These are phyloP conservation scores for Carnegiea gigantea DNA, from an alignment of 179 eudicot genomes.

Conservation along the genomic window DNA sequence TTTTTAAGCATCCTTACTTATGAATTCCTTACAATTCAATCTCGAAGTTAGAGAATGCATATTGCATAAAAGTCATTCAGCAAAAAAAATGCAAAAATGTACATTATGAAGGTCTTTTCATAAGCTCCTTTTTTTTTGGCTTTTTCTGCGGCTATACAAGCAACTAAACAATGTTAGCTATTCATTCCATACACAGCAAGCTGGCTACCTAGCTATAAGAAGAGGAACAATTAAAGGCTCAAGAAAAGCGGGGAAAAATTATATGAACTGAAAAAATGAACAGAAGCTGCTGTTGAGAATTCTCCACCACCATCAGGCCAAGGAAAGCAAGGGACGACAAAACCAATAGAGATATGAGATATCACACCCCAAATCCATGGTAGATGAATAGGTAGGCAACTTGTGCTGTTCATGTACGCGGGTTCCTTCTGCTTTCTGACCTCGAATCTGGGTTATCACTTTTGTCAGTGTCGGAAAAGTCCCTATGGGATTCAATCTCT, in stretches of 20 bases:
- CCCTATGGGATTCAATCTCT: slow-evolving; percentile 64
- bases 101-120: no score
- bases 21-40: no score
- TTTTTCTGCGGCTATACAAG: no score
- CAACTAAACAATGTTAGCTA: no score
- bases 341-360: neutral
- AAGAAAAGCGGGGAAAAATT: slow-evolving; percentile 13
- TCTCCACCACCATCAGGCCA: neutral
- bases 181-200: slow-evolving; percentile 31
- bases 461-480: slow-evolving; percentile 66
- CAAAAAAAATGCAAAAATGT: no score
- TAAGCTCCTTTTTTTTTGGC: no score
- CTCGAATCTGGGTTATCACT: slow-evolving; percentile 64
- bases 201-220: slow-evolving; percentile 32
- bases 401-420: slow-evolving; percentile 15
- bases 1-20: no score
- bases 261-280: slow-evolving; percentile 1
- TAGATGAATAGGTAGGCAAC: neutral
- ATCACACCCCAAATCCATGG: neutral
- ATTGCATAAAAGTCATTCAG: no score
- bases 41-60: no score
- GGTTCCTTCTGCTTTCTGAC: slow-evolving; percentile 45
- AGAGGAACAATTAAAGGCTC: neutral
- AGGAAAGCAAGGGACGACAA: neutral
- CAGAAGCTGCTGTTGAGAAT: slow-evolving; percentile 3